A percentile compares a stretch with the other conserved stretches of the same genome.
Conservation (phyloP, 2,329 filamentous ascomycete species). For the Seiridium unicorne region DNA sequence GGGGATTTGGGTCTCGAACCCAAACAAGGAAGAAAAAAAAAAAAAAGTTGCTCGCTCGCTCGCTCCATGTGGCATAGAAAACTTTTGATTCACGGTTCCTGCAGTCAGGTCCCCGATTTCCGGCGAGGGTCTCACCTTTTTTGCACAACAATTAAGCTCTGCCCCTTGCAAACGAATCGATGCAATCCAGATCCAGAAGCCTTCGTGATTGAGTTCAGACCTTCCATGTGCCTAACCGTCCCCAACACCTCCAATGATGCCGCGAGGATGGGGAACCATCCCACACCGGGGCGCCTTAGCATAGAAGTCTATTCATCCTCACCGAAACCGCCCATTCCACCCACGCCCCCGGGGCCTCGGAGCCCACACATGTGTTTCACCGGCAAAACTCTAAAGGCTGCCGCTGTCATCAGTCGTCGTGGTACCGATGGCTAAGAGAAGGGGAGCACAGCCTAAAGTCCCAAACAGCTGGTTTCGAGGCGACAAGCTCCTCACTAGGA, state of each 20-base stretch:
- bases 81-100: conserved; percentile 2
- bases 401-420: too few species aligned
- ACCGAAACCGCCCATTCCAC: neutral
- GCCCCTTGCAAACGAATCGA: neutral
- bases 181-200: neutral
- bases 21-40: neutral
- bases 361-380: neutral
- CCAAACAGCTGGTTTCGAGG: neutral
- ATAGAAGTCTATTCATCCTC: neutral
- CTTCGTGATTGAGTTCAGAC: neutral
- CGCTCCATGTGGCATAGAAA: neutral
- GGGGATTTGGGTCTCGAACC: neutral
- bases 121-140: too few species aligned
- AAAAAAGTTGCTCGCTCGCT: neutral
- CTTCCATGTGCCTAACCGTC: neutral
- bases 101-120: neutral
- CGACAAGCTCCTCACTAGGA: neutral
- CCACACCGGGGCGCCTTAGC: neutral
- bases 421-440: too few species aligned
- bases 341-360: too few species aligned
- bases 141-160: neutral
- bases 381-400: neutral
- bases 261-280: neutral
- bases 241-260: neutral
- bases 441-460: neutral